These are phyloP conservation scores for Trametes versicolor DNA, from an alignment of 1,284 basidiomycete species.

Conservation along the genomic window DNA sequence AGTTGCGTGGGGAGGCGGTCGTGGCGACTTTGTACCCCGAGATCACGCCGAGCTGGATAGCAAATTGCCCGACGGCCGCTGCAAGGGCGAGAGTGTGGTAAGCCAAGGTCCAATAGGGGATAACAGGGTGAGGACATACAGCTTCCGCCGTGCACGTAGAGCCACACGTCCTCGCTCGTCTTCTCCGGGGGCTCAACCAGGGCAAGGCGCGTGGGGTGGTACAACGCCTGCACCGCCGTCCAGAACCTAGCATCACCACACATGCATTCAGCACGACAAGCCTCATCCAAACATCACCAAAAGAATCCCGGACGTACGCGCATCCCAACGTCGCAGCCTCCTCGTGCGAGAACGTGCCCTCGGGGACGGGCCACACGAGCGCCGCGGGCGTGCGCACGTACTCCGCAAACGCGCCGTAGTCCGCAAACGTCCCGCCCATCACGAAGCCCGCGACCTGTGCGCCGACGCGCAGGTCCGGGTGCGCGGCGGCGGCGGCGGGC, in stretches of 20 bases:
- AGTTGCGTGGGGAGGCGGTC: conserved; percentile 52
- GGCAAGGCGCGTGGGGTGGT: conserved; percentile 37
- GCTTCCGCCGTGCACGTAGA: conserved; percentile 46
- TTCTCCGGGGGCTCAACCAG: conserved; percentile 40
- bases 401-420: conserved; percentile 50
- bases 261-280: conserved; percentile 18
- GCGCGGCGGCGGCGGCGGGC: conserved; percentile 28
- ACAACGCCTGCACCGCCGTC: conserved; percentile 51
- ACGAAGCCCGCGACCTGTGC: conserved; percentile 41
- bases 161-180: conserved; percentile 37
- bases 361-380: conserved; percentile 47
- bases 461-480: conserved; percentile 42
- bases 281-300: neutral
- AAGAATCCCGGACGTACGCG: conserved; percentile 37
- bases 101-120: conserved; percentile 23
- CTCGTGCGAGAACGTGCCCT: conserved; percentile 41
- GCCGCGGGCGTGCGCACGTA: conserved; percentile 48
- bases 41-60: conserved; percentile 54
- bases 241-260: conserved; percentile 43
- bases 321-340: conserved; percentile 49
- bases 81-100: conserved; percentile 28
- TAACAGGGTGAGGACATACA: conserved; percentile 45
- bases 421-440: conserved; percentile 48
- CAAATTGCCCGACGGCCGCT: conserved; percentile 53
- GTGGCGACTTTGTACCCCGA: conserved; percentile 53